Evolutionary conservation across 73 alveolate species (phyloP).

Genomic region (Durusdinium trenchii): DNA sequence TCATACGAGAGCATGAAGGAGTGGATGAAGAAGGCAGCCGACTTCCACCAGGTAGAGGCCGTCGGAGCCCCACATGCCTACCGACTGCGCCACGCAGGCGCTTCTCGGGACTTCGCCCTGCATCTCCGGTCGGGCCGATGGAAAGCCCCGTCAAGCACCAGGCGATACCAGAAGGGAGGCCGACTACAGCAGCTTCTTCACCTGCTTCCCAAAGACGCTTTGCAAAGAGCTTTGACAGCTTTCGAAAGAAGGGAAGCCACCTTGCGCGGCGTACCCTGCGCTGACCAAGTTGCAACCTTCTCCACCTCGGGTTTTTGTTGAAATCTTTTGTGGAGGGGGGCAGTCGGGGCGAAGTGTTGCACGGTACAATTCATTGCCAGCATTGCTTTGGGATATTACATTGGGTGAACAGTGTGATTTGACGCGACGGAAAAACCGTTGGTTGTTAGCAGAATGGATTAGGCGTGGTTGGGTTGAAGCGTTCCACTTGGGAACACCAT

Average conservation of each 20-base stretch:
- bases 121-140: not conserved
- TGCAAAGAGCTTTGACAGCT: not conserved
- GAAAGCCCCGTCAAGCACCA: not conserved
- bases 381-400: not conserved
- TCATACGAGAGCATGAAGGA: not conserved
- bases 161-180: slow-evolving; percentile 24
- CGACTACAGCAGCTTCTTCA: slow-evolving; percentile 5
- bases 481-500: not conserved
- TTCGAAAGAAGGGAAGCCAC: not conserved
- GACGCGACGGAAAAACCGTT: not conserved
- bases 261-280: not conserved
- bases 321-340: not conserved
- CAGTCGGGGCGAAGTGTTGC: not conserved
- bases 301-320: not conserved
- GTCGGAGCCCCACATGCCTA: slow-evolving; percentile 28
- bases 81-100: slow-evolving; percentile 33
- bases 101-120: not conserved
- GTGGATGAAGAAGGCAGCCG: not conserved
- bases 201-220: not conserved
- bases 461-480: not conserved
- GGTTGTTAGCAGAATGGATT: not conserved
- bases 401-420: not conserved
- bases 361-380: not conserved
- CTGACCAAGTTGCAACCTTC: not conserved
- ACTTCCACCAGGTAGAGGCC: not conserved